These are phyloP conservation scores for Aspergillus caelatus DNA, from an alignment of 2,329 filamentous ascomycete species.

Conservation along the genomic window DNA sequence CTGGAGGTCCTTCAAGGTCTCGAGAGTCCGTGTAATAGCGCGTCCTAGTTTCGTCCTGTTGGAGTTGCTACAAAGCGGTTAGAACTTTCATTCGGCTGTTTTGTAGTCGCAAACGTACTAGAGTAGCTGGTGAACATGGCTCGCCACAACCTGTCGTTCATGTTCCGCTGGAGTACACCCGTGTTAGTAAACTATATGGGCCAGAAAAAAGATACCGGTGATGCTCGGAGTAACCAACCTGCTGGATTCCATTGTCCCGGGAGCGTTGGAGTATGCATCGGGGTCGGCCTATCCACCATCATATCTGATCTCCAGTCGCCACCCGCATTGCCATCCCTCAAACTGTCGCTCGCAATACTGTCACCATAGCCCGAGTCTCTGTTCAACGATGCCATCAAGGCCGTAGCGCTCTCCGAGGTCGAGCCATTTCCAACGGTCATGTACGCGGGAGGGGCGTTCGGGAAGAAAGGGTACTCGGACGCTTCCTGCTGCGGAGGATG, in stretches of 20 bases:
- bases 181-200: conserved; percentile 18
- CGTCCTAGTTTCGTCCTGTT: conserved; percentile 85
- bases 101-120: conserved; percentile 55
- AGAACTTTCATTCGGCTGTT: conserved; percentile 13
- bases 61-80: conserved; percentile 62
- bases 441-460: conserved; percentile 62
- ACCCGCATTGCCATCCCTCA: conserved; percentile 45
- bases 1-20: conserved; percentile 80
- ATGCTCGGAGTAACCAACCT: conserved; percentile 28
- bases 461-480: conserved; percentile 30
- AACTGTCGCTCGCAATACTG: conserved; percentile 69
- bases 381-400: conserved; percentile 79
- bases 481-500: conserved; percentile 30
- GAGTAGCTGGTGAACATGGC: conserved; percentile 87
- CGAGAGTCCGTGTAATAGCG: conserved; percentile 83
- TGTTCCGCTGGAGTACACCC: conserved; percentile 52
- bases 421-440: conserved; percentile 87
- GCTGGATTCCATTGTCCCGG: conserved; percentile 52
- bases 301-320: conserved; percentile 59
- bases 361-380: conserved; percentile 90
- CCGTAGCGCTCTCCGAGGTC: conserved; percentile 77
- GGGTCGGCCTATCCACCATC: conserved; percentile 61
- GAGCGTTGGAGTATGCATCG: conserved; percentile 56
- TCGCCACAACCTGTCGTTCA: conserved; percentile 70
- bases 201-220: neutral